These are phyloP conservation scores for Diaporthe sp. DNA, from an alignment of 2,329 filamentous ascomycete genomes.

Conservation along the genomic window DNA sequence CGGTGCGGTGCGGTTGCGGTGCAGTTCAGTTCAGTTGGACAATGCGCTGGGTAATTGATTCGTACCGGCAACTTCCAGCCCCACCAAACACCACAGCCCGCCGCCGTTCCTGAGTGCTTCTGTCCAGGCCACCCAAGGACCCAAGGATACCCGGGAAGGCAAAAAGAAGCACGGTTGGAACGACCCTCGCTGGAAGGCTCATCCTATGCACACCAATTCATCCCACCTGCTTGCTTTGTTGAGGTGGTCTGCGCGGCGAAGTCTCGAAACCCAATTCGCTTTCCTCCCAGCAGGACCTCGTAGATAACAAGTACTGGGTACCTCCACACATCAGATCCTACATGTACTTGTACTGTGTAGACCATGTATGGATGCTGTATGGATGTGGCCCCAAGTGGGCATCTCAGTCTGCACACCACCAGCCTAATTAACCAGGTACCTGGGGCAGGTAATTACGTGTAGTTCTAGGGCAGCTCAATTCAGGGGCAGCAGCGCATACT, in stretches of 20 bases:
- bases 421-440: conserved; percentile 15
- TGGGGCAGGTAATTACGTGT: conserved; percentile 3
- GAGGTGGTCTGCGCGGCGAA: conserved; percentile 8
- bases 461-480: conserved; percentile 6
- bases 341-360: background rate
- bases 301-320: conserved; percentile 10
- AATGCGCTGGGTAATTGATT: background rate
- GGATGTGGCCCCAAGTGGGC: conserved; percentile 14
- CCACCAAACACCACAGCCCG: conserved; percentile 14
- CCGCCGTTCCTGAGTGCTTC: conserved; percentile 2
- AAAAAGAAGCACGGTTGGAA: background rate
- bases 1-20: background rate
- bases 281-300: background rate
- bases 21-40: background rate
- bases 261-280: conserved; percentile 1
- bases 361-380: background rate
- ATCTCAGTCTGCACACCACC: conserved; percentile 15
- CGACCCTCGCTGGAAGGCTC: background rate
- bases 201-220: background rate
- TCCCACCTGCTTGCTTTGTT: conserved; percentile 16
- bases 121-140: background rate
- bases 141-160: background rate
- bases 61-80: conserved; percentile 29
- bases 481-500: conserved; percentile 1
- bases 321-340: background rate